These are phyloP conservation scores for Geranium incanum DNA, from an alignment of 441 rosid species.

Conservation along the genomic window DNA sequence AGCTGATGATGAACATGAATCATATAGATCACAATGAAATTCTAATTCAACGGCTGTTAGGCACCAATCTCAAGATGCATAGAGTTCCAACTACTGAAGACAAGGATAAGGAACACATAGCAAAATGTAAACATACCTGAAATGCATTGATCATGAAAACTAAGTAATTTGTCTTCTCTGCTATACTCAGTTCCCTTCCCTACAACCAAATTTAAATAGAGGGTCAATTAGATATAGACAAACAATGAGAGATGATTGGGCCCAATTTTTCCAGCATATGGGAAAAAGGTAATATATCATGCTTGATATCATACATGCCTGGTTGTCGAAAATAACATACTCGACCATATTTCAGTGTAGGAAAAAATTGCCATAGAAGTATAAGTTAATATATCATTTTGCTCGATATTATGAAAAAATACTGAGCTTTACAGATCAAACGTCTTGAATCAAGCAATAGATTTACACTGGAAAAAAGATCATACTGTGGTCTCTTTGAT, in stretches of 20 bases:
- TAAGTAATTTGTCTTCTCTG: slow-evolving; percentile 90
- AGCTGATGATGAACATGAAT: slow-evolving; percentile 2
- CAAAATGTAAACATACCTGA: slow-evolving; percentile 55
- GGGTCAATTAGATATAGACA: slow-evolving; percentile 13
- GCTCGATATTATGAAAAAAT: neutral
- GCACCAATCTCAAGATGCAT: neutral
- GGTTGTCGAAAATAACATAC: slow-evolving; percentile 1
- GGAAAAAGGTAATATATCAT: neutral
- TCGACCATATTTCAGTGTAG: neutral
- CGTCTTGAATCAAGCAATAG: neutral
- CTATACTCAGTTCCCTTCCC: slow-evolving; percentile 76
- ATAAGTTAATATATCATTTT: neutral
- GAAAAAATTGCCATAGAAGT: neutral
- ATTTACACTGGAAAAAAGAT: neutral
- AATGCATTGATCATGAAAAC: slow-evolving; percentile 96
- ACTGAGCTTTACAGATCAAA: neutral
- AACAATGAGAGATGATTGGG: neutral
- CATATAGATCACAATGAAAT: neutral
- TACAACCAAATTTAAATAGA: slow-evolving; percentile 30
- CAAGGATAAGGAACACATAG: slow-evolving; percentile 16
- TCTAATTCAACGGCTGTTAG: neutral
- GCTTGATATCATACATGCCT: neutral
- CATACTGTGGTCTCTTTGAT: neutral
- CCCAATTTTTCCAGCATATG: neutral
- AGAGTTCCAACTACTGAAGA: slow-evolving; percentile 12